Base-by-base conservation (phyloP, 257 asterid species). In the Scutellaria baicalensis region DNA sequence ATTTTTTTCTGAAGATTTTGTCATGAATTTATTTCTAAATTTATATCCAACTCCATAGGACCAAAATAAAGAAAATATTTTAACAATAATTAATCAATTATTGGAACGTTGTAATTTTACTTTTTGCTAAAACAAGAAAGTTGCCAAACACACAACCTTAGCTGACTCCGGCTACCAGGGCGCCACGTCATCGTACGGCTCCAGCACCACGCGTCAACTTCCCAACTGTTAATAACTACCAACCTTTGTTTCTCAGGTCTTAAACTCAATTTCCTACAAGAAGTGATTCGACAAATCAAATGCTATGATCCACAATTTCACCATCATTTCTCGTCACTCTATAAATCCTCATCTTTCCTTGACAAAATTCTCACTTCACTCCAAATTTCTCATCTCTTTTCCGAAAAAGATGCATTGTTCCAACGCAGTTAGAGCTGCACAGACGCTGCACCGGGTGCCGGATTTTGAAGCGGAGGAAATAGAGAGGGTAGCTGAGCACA, bases 381-480 rank as follows among this genome's bases (percentile, higher is more conserved):
- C 79, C 17, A 70, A 4, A 43, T 52, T 61, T 33, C 55, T 47
- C 21, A 40, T 52, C 11, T 27, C 42, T 35, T 51, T 49, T 6
- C 5, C 72, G 2, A 31, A 18, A 35, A 70, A 51, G 45, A 86
- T 83, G 88, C 84, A 59, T 4, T 55, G 70, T 70, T 75, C 85
- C 6, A 78, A 70, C 31, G 76, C 86, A 9, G 80, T 67, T 5
- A 69, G 84, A 79, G 77, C 80, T 16, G 70, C 83, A 39, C 76
- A 80, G 42, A 57, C 84, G 0, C 76, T 85, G 66, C 79, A 83
- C 40, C 82, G 72, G 23, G 93, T 93, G 8, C 99, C 97, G 16
- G 91, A 71, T 16, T n/a, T 81, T 59, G 80, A 77, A 45, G 7
- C 88, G 63, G 88, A 77, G 14, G 96, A 91, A 76, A 85, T 75